Evolutionary conservation across 176 grass and related monocot genomes (phyloP).

Genomic region (Triticum timopheevii): DNA sequence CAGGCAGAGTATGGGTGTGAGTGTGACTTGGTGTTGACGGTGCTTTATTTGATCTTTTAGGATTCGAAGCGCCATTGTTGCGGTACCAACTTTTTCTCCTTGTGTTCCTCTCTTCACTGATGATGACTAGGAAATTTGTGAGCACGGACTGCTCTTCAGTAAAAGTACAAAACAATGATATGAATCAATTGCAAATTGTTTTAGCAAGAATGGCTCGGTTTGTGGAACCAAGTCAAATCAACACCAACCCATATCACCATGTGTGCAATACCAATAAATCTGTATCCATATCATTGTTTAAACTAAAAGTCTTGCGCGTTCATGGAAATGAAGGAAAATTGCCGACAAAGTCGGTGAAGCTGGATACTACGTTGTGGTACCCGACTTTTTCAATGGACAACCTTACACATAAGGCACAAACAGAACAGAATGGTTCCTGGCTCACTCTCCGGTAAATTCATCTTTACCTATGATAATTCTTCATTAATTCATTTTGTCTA

Average conservation of each 20-base stretch:
- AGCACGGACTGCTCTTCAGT: neutral
- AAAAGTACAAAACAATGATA: neutral
- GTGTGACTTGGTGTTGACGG: neutral
- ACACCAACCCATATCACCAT: too few species aligned
- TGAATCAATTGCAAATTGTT: too few species aligned
- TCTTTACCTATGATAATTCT: neutral
- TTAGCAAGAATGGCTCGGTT: too few species aligned
- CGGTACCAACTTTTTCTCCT: conserved; percentile 2
- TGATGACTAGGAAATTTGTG: neutral
- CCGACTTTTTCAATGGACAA: conserved; percentile 32
- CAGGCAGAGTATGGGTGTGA: too few species aligned
- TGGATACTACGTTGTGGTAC: conserved; percentile 42
- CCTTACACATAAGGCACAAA: neutral
- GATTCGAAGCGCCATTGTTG: conserved; percentile 29
- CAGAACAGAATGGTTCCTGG: conserved; percentile 18
- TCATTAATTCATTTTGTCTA: neutral
- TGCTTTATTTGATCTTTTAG: neutral
- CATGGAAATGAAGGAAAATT: conserved; percentile 24
- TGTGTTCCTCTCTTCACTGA: neutral
- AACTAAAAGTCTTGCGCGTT: neutral
- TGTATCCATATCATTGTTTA: neutral
- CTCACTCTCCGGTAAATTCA: conserved; percentile 27
- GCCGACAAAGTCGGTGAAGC: conserved; percentile 31
- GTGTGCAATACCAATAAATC: neutral
- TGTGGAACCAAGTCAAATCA: too few species aligned